Evolutionary conservation across 169 alveolate species (phyloP).

Genomic region (Plasmodium vivax): DNA sequence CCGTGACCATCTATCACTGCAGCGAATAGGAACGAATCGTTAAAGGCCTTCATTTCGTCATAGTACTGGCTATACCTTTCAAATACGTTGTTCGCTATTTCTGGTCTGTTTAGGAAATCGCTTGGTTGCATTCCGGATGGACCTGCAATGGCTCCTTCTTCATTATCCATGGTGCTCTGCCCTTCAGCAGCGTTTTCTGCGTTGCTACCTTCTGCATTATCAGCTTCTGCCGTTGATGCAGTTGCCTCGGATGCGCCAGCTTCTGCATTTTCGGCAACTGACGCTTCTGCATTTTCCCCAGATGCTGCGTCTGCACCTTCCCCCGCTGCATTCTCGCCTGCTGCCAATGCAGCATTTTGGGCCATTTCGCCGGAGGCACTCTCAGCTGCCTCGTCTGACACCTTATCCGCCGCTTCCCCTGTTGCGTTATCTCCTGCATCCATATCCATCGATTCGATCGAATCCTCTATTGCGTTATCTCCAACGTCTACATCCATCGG

Average conservation of each 20-base stretch:
- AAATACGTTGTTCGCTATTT: not conserved
- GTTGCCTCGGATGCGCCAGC: not conserved
- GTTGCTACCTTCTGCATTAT: not conserved
- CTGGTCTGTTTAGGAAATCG: not conserved
- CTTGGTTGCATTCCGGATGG: not conserved
- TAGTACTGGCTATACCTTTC: not conserved
- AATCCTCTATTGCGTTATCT: no score
- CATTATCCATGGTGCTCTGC: not conserved
- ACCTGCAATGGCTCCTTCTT: not conserved
- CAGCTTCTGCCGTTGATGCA: not conserved
- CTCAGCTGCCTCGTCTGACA: not conserved
- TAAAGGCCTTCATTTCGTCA: not conserved
- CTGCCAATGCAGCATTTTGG: not conserved
- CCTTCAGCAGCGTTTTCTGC: not conserved
- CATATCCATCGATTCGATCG: not conserved
- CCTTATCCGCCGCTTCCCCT: not conserved
- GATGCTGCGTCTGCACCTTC: no score
- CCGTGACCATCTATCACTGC: conserved; percentile 74
- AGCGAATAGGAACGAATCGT: conserved; percentile 19
- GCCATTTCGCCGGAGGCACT: not conserved
- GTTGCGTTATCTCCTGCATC: not conserved
- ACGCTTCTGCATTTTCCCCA: not conserved
- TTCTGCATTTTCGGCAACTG: not conserved
- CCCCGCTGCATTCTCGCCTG: no score
- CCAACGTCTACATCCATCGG: no score